Base-by-base conservation (phyloP, 306 rosid species). In the Dryas octopetala region DNA sequence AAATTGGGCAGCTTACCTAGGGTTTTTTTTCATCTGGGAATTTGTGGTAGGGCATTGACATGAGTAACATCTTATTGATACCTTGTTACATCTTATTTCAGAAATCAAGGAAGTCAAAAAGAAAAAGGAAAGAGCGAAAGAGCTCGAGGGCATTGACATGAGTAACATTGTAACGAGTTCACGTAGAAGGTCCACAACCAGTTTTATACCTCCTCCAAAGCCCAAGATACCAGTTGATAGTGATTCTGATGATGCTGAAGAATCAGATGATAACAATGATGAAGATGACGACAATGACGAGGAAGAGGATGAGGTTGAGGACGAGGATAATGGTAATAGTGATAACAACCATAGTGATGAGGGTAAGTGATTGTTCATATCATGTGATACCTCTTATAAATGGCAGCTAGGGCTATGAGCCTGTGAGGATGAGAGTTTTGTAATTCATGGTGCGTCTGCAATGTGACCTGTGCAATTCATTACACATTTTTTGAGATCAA, bases 81-180 rank as follows among this genome's bases (percentile, higher is more conserved):
- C 19, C 23, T 53, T 66, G 50, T 13, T 23, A 28, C 43, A 66
- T 78, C 74, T 81, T 73, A 51, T 86, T 23, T 62, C 80, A 94
- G 98, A 91, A 85, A 90, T 94, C 80, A 94, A 94, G 88, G 95
- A 91, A 32, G 82, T 88, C 43, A 91, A 69, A 82, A 86, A 88
- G 91, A 90, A 82, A 79, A 95, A 95, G 85, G 97, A 83, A 17
- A 86, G 95, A 80, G 98, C 95, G 54, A 95, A 85, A 86, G 97
- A 91, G 77, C 97, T 95, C 50, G 97, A 95, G 86, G 98, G 98
- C 78, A 95, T 95, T 81, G 98, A 95, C 82, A 26, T 73, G 76
- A 90, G 98, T 79, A 95, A 95, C 84, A 91, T 95, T 51, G 96
- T 95, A 28, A 84, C 85, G 50, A 95, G 93, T 80, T 82, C 98